These are phyloP conservation scores for Parastagonospora nodorum DNA, from an alignment of 2,329 filamentous ascomycete genomes.

Conservation along the genomic window DNA sequence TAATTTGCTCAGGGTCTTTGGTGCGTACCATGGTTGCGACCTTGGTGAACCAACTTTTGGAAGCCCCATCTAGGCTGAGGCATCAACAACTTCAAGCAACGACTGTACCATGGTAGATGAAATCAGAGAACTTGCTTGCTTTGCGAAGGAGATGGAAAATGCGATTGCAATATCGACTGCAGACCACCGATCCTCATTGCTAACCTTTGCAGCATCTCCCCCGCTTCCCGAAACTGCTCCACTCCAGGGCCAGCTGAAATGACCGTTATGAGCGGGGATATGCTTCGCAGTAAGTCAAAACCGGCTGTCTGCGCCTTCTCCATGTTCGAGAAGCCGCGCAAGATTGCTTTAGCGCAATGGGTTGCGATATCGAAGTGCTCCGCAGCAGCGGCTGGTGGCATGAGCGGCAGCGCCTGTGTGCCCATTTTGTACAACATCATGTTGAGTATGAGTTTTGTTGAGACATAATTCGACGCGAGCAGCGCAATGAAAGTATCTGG, in stretches of 20 bases:
- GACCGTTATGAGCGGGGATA: constrained; percentile 32
- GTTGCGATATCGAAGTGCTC: not conserved
- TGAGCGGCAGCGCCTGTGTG: not conserved
- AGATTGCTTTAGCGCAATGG: constrained; percentile 10
- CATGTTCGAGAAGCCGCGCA: constrained; percentile 17
- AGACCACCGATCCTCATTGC: constrained; percentile 17
- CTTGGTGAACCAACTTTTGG: no score
- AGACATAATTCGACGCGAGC: constrained; percentile 7
- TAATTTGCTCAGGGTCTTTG: no score
- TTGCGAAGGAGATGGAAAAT: not conserved
- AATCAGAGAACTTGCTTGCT: not conserved
- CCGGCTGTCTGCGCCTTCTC: constrained; percentile 29
- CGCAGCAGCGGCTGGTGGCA: not conserved
- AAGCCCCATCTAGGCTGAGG: no score
- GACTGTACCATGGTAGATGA: no score
- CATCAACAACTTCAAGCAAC: no score
- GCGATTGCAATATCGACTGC: not conserved
- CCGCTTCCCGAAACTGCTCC: constrained; percentile 17
- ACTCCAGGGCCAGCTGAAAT: constrained; percentile 20
- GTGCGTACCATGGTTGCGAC: no score
- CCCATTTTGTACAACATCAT: constrained; percentile 14
- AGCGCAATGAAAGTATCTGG: not conserved
- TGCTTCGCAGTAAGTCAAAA: constrained; percentile 31
- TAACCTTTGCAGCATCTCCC: constrained; percentile 32
- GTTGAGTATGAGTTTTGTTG: constrained; percentile 3